Evolutionary conservation across 495 filamentous ascomycete genomes (phyloP), one percentile per base, ranked within the genome.

Genomic region (Cercophora newfieldiana): DNA sequence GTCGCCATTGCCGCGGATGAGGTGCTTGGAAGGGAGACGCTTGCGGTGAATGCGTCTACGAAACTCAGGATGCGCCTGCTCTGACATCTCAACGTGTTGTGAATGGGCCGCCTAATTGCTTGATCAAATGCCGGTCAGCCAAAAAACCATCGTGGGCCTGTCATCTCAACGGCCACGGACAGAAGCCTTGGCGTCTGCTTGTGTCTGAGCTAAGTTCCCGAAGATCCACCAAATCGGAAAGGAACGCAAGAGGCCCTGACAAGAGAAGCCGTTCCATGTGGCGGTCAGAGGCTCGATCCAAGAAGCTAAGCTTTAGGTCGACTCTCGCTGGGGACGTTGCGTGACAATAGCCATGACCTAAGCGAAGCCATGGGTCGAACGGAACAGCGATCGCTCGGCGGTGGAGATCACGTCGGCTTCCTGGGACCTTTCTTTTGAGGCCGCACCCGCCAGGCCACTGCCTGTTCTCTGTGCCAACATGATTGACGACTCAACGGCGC

Each of bases 171-270:
- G 7, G 14, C 31, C 58, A 14, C 37, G 4, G 10, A 33, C 21
- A 3, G 61, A 1, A 6, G n/a, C 44, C 49, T 37, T 65, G 31
- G 37, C 26, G 44, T 25, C 28, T 22, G 59, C 47, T 30, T 29
- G 16, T 7, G 18, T n/a, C 49, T 50, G 18, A 49, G 14, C 25
- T 25, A 26, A 19, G 47, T 5, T 47, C 19, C 22, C 29, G n/a
- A 30, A 59, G 59, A 58, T 60, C 67, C 67, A 69, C 67, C 21
- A 58, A 61, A 63, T 70, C 68, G 68, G 68, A 63, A 70, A 62
- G 54, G 58, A 65, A 54, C 64, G 68, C 65, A 70, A 65, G 26
- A 47, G 47, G 55, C 33, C 29, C 37, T 61, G 62, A 56, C 30
- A 26, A 59, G 48, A 19, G 37, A 30, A 18, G 28, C n/a, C 57